Conservation (phyloP, 2,329 filamentous ascomycete genomes). For the Calonectria leucothoes region DNA sequence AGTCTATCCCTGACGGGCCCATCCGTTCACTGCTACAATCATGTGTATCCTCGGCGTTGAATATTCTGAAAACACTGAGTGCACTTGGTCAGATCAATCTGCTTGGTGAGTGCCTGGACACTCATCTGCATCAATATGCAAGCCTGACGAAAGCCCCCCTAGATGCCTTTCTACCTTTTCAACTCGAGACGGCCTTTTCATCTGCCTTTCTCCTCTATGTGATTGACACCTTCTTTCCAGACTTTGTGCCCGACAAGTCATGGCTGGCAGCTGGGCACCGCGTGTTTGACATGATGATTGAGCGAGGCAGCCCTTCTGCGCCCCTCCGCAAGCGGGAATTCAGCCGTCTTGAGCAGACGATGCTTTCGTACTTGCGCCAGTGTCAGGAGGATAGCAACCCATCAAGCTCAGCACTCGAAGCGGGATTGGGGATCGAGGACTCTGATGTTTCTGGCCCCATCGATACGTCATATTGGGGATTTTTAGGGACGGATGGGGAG, state of each 20-base stretch:
- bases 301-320: slow-evolving; percentile 9
- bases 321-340: slow-evolving; percentile 20
- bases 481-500: background rate
- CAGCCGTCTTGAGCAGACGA: slow-evolving; percentile 19
- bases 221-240: slow-evolving; percentile 4
- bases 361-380: slow-evolving; percentile 10
- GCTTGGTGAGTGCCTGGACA: background rate
- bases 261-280: background rate
- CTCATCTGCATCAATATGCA: background rate
- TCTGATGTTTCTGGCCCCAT: background rate
- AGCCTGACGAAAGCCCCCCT: background rate
- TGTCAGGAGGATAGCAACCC: background rate
- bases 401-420: background rate
- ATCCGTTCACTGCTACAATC: slow-evolving; percentile 5
- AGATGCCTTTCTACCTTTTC: slow-evolving; percentile 9
- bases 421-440: background rate
- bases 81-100: background rate
- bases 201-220: slow-evolving; percentile 10
- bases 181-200: slow-evolving; percentile 1
- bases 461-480: background rate
- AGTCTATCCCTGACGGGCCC: background rate
- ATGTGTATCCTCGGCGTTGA: background rate
- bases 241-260: background rate
- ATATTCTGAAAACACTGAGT: slow-evolving; percentile 1
- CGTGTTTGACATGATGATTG: slow-evolving; percentile 11